Conservation (phyloP, 83 land plant genomes). For the Thuja plicata region DNA sequence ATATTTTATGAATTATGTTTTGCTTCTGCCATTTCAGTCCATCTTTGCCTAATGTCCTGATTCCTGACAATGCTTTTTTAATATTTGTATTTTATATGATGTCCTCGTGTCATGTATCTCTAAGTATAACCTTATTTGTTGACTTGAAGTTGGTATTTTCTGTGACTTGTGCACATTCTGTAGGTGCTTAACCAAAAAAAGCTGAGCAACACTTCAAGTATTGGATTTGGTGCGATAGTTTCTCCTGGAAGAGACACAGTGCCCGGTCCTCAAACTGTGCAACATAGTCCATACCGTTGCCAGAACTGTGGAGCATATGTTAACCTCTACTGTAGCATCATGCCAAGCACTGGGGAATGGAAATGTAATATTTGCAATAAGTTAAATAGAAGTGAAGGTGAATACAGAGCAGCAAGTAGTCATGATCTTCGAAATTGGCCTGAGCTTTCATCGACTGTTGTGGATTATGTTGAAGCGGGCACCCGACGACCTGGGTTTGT, state of each 20-base stretch:
- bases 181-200: conserved; percentile 85
- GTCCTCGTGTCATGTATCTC: not conserved
- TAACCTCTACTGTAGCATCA: conserved; percentile 75
- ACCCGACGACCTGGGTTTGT: conserved; percentile 74
- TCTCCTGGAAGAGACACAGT: conserved; percentile 84
- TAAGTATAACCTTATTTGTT: conserved; percentile 15
- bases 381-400: conserved; percentile 83
- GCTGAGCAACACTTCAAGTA: conserved; percentile 69
- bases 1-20: not conserved
- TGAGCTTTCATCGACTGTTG: conserved; percentile 72
- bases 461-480: conserved; percentile 89
- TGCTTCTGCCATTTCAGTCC: not conserved
- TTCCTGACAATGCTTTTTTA: not conserved
- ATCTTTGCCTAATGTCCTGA: not conserved
- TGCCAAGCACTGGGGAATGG: conserved; percentile 85
- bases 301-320: conserved; percentile 92
- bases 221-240: conserved; percentile 97
- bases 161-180: conserved; percentile 4
- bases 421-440: conserved; percentile 81
- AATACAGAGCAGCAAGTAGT: conserved; percentile 71
- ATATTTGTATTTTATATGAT: not conserved
- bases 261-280: conserved; percentile 72
- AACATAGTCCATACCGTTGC: conserved; percentile 83
- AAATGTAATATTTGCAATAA: conserved; percentile 86
- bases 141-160: not conserved